Conservation (phyloP, 192 early-diverging fungal genomes). For the Coemansia sp. region DNA sequence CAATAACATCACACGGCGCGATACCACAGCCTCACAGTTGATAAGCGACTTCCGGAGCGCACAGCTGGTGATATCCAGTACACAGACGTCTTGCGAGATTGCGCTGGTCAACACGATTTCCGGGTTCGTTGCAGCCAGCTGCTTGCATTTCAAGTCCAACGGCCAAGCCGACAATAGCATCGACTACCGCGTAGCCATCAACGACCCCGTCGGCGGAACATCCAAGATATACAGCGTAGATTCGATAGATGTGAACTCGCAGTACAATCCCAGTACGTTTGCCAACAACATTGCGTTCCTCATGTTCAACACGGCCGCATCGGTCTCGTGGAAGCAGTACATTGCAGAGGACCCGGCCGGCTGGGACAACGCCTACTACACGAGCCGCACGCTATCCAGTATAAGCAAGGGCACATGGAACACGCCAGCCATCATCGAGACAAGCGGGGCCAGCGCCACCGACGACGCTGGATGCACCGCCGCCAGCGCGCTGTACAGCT, state of each 20-base stretch:
- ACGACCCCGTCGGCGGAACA: slow-evolving; percentile 4
- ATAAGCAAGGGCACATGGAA: slow-evolving; percentile 19
- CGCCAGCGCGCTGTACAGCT: slow-evolving; percentile 41
- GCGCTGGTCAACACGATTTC: slow-evolving; percentile 33
- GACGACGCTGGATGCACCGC: slow-evolving; percentile 19
- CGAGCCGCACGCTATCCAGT: slow-evolving; percentile 28
- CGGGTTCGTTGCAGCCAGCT: slow-evolving; percentile 41
- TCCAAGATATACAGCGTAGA: slow-evolving; percentile 18
- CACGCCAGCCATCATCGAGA: slow-evolving; percentile 9
- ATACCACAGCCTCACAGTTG: slow-evolving; percentile 16
- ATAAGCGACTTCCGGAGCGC: slow-evolving; percentile 26
- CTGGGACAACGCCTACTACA: slow-evolving; percentile 36
- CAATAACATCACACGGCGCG: slow-evolving; percentile 29
- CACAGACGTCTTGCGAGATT: slow-evolving; percentile 50
- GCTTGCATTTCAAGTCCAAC: slow-evolving; percentile 28
- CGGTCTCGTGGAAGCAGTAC: slow-evolving; percentile 16
- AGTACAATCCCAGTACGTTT: slow-evolving; percentile 32
- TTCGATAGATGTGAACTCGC: slow-evolving; percentile 36
- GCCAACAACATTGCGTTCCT: slow-evolving; percentile 52
- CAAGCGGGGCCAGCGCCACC: slow-evolving; percentile 4
- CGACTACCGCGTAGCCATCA: slow-evolving; percentile 33
- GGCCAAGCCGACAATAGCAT: slow-evolving; percentile 28
- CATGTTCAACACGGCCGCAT: slow-evolving; percentile 18
- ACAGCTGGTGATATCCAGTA: slow-evolving; percentile 24
- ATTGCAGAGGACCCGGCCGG: slow-evolving; percentile 20